A percentile compares a stretch with the other conserved stretches of the same genome.
Conservation (phyloP, 2,329 filamentous ascomycete species). For the Aspergillus chevalieri region DNA sequence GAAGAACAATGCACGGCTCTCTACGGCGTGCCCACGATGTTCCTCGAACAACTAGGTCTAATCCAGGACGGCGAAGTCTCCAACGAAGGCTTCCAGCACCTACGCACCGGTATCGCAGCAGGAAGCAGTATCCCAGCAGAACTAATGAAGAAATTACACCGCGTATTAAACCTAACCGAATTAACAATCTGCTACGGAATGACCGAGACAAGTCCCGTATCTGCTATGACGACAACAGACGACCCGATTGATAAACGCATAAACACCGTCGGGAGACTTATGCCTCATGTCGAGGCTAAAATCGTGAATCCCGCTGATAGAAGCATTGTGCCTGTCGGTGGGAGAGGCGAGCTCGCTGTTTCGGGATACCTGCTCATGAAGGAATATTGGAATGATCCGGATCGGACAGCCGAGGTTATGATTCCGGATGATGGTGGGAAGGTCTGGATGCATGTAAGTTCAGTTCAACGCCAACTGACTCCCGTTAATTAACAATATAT, state of each 20-base stretch:
- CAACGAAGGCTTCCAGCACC: constrained; percentile 53
- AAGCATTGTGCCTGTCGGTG: constrained; percentile 55
- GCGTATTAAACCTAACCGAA: constrained; percentile 67
- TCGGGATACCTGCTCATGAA: constrained; percentile 85
- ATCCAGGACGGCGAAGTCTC: constrained; percentile 50
- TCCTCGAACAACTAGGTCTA: constrained; percentile 76
- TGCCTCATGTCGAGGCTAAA: constrained; percentile 77
- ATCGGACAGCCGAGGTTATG: constrained; percentile 63
- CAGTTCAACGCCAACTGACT: neutral
- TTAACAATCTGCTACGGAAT: constrained; percentile 94
- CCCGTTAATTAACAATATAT: neutral
- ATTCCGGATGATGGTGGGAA: constrained; percentile 50
- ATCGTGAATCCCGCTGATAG: constrained; percentile 66
- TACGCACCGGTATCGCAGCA: constrained; percentile 87
- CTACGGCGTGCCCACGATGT: constrained; percentile 94
- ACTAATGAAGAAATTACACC: constrained; percentile 62
- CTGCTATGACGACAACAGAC: constrained; percentile 70
- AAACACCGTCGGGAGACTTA: constrained; percentile 67
- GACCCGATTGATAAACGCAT: constrained; percentile 70
- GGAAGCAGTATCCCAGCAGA: constrained; percentile 78
- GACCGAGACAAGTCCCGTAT: constrained; percentile 74
- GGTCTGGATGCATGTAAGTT: constrained; percentile 68
- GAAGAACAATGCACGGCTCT: constrained; percentile 62
- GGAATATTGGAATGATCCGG: constrained; percentile 76
- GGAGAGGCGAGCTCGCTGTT: constrained; percentile 74